Conservation (phyloP, 805 yeast species). For the Wickerhamiella musiphila region DNA sequence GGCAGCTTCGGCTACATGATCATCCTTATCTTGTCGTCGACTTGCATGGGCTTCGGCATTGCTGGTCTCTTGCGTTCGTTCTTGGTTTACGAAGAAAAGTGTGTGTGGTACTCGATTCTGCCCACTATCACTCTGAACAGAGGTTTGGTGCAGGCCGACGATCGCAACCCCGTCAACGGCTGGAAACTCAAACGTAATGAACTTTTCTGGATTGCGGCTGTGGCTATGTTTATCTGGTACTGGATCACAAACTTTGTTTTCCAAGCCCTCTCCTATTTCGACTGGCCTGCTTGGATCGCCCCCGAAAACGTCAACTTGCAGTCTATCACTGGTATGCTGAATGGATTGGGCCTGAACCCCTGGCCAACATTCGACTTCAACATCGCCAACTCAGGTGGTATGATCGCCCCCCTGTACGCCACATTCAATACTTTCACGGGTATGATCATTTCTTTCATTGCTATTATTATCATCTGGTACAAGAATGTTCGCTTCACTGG, state of each 20-base stretch:
- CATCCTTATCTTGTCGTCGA: constrained; percentile 36
- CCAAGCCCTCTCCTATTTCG: constrained; percentile 41
- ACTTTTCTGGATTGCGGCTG: constrained; percentile 31
- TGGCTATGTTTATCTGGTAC: constrained; percentile 35
- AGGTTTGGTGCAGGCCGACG: constrained; percentile 27
- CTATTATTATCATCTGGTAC: constrained; percentile 24
- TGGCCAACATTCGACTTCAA: constrained; percentile 35
- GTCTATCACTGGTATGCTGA: constrained; percentile 29
- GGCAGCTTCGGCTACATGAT: constrained; percentile 33
- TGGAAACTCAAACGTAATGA: constrained; percentile 38
- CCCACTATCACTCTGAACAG: constrained; percentile 34
- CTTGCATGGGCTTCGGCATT: constrained; percentile 48
- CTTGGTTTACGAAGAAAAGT: constrained; percentile 33
- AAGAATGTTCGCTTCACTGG: constrained; percentile 34
- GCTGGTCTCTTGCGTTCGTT: constrained; percentile 49
- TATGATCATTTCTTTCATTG: constrained; percentile 16
- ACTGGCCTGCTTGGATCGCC: constrained; percentile 44
- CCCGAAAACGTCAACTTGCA: constrained; percentile 34
- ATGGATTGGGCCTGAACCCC: constrained; percentile 38
- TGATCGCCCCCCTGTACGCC: constrained; percentile 30
- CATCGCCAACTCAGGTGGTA: constrained; percentile 16
- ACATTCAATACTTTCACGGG: constrained; percentile 22
- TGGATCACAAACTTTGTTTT: constrained; percentile 56
- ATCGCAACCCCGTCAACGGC: constrained; percentile 32
- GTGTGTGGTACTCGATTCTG: constrained; percentile 37